Percentiles rank a stretch among this genome's conserved stretches.
Evolutionary conservation across 176 grass and related monocot species (phyloP).

Genomic region (Oryza rufipogon): DNA sequence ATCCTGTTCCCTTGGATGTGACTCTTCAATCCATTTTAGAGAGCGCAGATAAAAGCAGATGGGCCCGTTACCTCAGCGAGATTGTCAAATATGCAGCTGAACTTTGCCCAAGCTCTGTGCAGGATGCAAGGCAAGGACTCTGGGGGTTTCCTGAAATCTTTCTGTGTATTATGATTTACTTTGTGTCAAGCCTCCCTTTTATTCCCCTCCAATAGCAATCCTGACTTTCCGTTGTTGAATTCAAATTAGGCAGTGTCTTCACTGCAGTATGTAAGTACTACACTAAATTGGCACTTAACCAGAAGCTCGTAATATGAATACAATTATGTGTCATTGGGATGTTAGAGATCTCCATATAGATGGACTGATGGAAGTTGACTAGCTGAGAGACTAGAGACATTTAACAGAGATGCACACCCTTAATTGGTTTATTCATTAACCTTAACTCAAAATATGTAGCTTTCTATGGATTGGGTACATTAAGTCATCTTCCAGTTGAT

Average conservation of each 20-base stretch:
- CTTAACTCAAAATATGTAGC: background rate
- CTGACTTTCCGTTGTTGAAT: conserved; percentile 3
- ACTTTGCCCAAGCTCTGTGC: conserved; percentile 88
- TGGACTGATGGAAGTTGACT: conserved; percentile 34
- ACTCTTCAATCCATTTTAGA: conserved; percentile 98
- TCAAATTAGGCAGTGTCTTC: conserved; percentile 3
- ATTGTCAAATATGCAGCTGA: conserved; percentile 92
- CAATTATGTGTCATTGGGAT: conserved; percentile 9
- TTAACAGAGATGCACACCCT: background rate
- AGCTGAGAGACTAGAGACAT: conserved; percentile 11
- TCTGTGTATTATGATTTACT: conserved; percentile 13
- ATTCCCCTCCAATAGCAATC: background rate
- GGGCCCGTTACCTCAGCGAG: conserved; percentile 96
- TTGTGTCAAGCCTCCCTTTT: background rate
- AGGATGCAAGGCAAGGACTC: conserved; percentile 80
- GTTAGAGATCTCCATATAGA: conserved; percentile 13
- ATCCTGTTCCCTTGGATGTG: conserved; percentile 85
- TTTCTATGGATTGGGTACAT: conserved; percentile 8
- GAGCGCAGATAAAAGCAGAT: conserved; percentile 85
- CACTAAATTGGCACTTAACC: background rate
- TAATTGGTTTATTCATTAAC: background rate
- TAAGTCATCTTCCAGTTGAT: background rate
- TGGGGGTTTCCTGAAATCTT: conserved; percentile 11
- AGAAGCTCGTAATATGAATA: conserved; percentile 29
- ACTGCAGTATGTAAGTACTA: conserved; percentile 11